A percentile compares a stretch with the other conserved stretches of the same genome.
Evolutionary conservation across 73 alveolate species (phyloP).

Genomic region (Paramecium primaurelia): DNA sequence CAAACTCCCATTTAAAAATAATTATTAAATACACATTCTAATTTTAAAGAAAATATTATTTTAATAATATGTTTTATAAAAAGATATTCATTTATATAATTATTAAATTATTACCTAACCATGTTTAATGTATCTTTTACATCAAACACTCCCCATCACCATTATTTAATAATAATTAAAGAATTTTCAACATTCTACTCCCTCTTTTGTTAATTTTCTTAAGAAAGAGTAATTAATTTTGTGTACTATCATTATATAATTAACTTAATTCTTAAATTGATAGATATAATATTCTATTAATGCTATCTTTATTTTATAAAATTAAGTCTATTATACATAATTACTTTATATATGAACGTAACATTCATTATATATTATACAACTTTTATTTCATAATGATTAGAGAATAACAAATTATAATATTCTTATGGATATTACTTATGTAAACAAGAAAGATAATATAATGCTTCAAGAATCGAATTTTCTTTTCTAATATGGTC

Average conservation of each 20-base stretch:
- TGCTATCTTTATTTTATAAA: too few relatives aligned
- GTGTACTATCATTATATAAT: too few relatives aligned
- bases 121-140: neutral
- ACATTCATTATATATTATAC: too few relatives aligned
- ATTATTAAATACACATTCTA: neutral
- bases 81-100: neutral
- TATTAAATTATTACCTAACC: neutral
- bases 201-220: neutral
- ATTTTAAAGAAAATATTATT: neutral
- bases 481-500: constrained; percentile 20
- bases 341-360: too few relatives aligned
- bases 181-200: neutral
- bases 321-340: too few relatives aligned
- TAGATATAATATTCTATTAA: too few relatives aligned
- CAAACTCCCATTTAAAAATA: constrained; percentile 36
- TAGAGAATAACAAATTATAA: neutral
- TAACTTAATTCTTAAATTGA: too few relatives aligned
- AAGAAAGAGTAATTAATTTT: too few relatives aligned
- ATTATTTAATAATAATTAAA: too few relatives aligned
- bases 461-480: neutral
- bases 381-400: too few relatives aligned
- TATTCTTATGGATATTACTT: neutral
- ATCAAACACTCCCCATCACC: neutral
- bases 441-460: neutral
- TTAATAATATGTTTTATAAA: neutral